Evolutionary conservation across 2,329 filamentous ascomycete species (phyloP).

Genomic region (Furcasterigmium sp.): DNA sequence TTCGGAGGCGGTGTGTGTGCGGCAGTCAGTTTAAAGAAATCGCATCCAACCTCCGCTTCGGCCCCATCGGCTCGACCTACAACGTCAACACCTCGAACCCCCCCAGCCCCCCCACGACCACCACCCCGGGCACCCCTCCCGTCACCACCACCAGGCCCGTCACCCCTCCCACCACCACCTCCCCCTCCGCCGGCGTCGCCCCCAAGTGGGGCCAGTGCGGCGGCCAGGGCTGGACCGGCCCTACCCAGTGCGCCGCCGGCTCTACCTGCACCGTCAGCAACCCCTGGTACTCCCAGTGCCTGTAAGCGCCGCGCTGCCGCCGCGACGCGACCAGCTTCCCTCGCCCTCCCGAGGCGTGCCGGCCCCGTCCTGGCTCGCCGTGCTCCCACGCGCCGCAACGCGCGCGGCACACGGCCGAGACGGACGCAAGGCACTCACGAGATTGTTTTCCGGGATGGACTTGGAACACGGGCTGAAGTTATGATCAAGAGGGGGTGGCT

Average conservation of each 20-base stretch:
- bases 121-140: slow-evolving; percentile 2
- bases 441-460: too few relatives aligned
- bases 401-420: too few relatives aligned
- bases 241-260: slow-evolving; percentile 26
- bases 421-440: too few relatives aligned
- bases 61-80: slow-evolving; percentile 37
- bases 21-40: too few relatives aligned
- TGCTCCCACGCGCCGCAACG: too few relatives aligned
- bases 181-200: slow-evolving; percentile 10
- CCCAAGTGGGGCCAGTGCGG: slow-evolving; percentile 31
- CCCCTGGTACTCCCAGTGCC: slow-evolving; percentile 15
- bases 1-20: too few relatives aligned
- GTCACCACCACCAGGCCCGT: slow-evolving; percentile 2
- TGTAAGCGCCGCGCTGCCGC: neutral
- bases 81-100: neutral
- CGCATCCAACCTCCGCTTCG: slow-evolving; percentile 46
- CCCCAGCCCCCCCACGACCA: slow-evolving; percentile 4
- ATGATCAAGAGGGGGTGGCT: too few relatives aligned
- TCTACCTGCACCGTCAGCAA: slow-evolving; percentile 30
- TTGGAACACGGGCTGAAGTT: too few relatives aligned
- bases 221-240: slow-evolving; percentile 26
- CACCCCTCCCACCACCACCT: slow-evolving; percentile 5
- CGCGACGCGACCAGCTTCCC: too few relatives aligned
- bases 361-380: too few relatives aligned
- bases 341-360: too few relatives aligned